Base-by-base conservation (phyloP, 345 rosid genomes). In the Eutrema heterophyllum region DNA sequence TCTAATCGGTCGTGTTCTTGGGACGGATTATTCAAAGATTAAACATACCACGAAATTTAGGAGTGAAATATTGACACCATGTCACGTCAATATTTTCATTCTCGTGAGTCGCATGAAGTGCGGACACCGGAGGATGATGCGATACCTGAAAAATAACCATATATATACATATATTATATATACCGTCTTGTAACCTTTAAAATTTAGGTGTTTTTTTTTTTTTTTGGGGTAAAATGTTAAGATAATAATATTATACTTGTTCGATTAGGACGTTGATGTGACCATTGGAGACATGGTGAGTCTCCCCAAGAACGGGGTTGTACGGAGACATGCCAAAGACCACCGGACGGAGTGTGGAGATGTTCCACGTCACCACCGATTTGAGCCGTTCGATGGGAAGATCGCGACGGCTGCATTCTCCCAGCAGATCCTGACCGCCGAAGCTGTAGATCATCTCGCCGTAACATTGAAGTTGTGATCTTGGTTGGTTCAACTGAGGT, bases 281-380 rank as follows among this genome's bases (percentile, higher is more conserved):
- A 53, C 81, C 88, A 5, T 78, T 70, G 5, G 97, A 94, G 53
- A 86, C 95, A 49, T 91, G 98, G 76, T 94, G 98, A 33, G 97
- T 91, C 82, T 94, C 97, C 4, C 98, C 98, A 21, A 94, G 92
- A 73, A 88, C 26, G n/a, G 96, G 89, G 51, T 94, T 94, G 78
- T 81, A 94, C 11, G 98, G 98, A 59, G 87, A 91, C 30, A 82
- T 77, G 4, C 97, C 98, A 16, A 87, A 88, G 39, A 75, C 5
- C 0, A 68, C 0, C 8, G 95, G 95, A 2, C 98, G 91, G 5
- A 69, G 40, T 1, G 83, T 82, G 5, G 96, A 87, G 52, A 94
- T 85, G 67, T 75, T 80, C 98, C 98, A 94, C 0, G 81, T 83
- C 8, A 89, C 86, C 2, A 91, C 90, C 1, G 76, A 26, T 18